Evolutionary conservation across 345 rosid species (phyloP).

Genomic region (Euphorbia lathyris): DNA sequence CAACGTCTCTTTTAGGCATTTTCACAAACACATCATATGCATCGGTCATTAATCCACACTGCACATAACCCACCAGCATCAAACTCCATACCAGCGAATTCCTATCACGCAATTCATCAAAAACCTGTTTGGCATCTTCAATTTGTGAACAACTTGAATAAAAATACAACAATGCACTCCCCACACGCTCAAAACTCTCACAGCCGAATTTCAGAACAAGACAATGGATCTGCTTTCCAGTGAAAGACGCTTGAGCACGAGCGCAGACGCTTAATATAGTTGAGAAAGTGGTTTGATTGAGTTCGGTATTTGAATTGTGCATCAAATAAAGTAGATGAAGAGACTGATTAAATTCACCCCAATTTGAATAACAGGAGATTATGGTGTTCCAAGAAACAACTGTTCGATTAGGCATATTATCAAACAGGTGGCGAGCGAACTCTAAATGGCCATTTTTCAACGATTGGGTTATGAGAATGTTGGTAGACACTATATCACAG

Average conservation of each 20-base stretch:
- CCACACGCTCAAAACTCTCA: constrained; percentile 43
- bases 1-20: constrained; percentile 47
- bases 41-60: constrained; percentile 36
- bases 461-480: too few species aligned
- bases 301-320: constrained; percentile 30
- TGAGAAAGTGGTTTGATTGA: constrained; percentile 38
- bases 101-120: constrained; percentile 31
- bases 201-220: constrained; percentile 36
- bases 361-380: constrained; percentile 42
- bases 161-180: constrained; percentile 44
- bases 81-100: constrained; percentile 41
- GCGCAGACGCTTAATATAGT: constrained; percentile 38
- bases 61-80: constrained; percentile 50
- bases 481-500: too few species aligned
- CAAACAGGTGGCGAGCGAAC: constrained; percentile 46
- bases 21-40: constrained; percentile 37
- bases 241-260: constrained; percentile 17
- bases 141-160: constrained; percentile 35
- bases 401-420: constrained; percentile 45
- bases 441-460: constrained; percentile 24
- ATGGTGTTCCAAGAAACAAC: constrained; percentile 46
- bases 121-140: constrained; percentile 35
- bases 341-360: constrained; percentile 34
- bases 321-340: constrained; percentile 31
- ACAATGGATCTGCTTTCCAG: constrained; percentile 42